Evolutionary conservation across 164 flowering plant genomes (phyloP), one percentile per base, ranked within the genome.

Genomic region (Brasenia schreberi): DNA sequence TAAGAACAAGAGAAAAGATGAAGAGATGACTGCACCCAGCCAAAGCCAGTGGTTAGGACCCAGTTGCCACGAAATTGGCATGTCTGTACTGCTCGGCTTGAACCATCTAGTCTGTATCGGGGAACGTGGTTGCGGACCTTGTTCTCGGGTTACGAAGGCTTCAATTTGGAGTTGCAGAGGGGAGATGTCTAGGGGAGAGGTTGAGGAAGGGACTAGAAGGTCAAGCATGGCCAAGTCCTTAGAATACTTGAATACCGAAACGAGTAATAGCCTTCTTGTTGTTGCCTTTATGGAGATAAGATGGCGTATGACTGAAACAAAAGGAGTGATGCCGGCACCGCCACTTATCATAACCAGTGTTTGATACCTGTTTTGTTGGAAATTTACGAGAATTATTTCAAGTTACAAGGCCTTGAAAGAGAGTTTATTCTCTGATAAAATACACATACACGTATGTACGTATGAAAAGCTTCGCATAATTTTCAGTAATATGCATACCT

Each of bases 281-380:
- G 70, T 70, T 5, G 74, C 42, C 71, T 68, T 72, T 14, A 59
- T 39, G 67, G 59, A 80, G 42, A 87, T 74, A 43, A 91, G 79
- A 64, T 89, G 92, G 64, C 86, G 68, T 43, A 89, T 81, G 23
- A 91, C 77, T 5, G 97, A 87, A 42, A 89, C 77, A 77, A 91
- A 81, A 0, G 97, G 87, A 27, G 97, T 80, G 18, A 91, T 84
- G 63, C 97, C 97, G 69, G 93, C 87, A 0, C 97, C 96, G 68
- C 93, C 96, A 65, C 90, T 77, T 45, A 92, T 81, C 96, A 90
- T 81, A 74, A 89, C 94, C 4, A 93, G 77, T 4, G 67, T 75
- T 66, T 89, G 94, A 65, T 90, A 83, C 82, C 98, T 93, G 82
- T 73, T 72, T 5, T n/a, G 42, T 66, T 64, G 17, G 19, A 60